Percentiles rank a stretch among this genome's conserved stretches.
Conservation (phyloP, 148 eudicot genomes). For the Vaccinium corymbosum region DNA sequence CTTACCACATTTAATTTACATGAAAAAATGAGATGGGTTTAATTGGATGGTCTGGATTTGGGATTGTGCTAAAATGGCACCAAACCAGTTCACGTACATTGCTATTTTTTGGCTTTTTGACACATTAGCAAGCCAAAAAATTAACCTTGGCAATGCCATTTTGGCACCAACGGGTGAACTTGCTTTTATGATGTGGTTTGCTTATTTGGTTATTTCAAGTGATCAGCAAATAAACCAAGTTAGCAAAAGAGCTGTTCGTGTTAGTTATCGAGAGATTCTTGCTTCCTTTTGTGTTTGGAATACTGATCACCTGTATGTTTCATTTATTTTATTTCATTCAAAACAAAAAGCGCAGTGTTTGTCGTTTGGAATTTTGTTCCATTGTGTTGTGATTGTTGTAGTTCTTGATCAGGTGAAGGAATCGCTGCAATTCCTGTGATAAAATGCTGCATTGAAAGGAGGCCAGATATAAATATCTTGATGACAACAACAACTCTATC, state of each 20-base stretch:
- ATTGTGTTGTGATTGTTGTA: neutral
- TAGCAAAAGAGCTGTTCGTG: neutral
- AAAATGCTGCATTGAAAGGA: conserved; percentile 47
- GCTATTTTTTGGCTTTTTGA: too few relatives aligned
- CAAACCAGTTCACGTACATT: too few relatives aligned
- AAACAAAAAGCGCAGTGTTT: conserved; percentile 6
- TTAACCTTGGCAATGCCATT: too few relatives aligned
- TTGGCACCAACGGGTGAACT: too few relatives aligned
- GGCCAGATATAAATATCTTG: conserved; percentile 72
- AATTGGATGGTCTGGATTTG: too few relatives aligned
- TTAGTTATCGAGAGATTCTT: neutral
- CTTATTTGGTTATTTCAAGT: neutral
- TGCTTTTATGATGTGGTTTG: neutral
- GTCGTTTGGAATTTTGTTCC: neutral
- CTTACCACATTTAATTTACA: too few relatives aligned
- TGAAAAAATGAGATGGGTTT: too few relatives aligned
- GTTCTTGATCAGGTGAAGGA: conserved; percentile 64
- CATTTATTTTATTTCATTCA: neutral
- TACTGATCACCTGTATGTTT: neutral
- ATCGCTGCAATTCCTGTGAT: conserved; percentile 83
- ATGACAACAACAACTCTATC: conserved; percentile 82
- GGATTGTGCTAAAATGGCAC: too few relatives aligned
- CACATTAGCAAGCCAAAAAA: too few relatives aligned
- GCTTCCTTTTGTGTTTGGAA: neutral
- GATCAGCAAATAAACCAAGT: neutral